Evolutionary conservation across 352 stramenopile genomes (phyloP), one percentile per base, ranked within the genome.

Genomic region (Phytophthora lateralis): DNA sequence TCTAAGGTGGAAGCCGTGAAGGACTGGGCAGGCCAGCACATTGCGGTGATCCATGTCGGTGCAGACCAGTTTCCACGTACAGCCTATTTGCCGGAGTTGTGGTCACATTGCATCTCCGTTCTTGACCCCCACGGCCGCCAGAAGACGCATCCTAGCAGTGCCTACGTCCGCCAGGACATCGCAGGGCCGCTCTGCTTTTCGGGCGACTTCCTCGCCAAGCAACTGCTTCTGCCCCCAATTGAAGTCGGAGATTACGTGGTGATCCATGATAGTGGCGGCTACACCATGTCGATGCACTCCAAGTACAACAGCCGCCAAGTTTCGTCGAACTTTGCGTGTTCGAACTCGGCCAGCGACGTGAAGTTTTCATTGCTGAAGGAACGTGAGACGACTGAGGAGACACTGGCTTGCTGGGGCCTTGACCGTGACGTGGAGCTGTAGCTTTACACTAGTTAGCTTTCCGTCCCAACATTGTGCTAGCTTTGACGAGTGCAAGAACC

Each of bases 131-230:
- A 81, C 1, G 91, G 88, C 20, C 54, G 42, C 11, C 61, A 70
- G 21, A 94, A 95, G 52, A 65, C 50, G 11, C 45, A 58, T 37
- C 38, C 53, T 7, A 66, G 55, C 10, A 66, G 51, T 20, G 60
- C 51, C n/a, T 87, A 85, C 44, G 34, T 91, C 5, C 74, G 63
- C 53, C 85, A 95, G 53, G 85, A 98, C 48, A 89, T 98, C 42
- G 93, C 90, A 0, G 93, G 93, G 0, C 93, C 93, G 18, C 80
- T 98, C 8, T 98, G 93, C 63, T 98, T 98, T 52, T 92, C 88
- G 9, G 93, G 93, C 3, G 93, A 98, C 58, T 89, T 97, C 46
- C 58, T 98, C 10, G 88, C 80, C 27, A 88, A 88, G 60, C 77
- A 93, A 45, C 60, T 88, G 27, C 64, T 87, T 35, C 48, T 95